Base-by-base conservation (phyloP, 495 filamentous ascomycete species). In the Neurospora discreta region DNA sequence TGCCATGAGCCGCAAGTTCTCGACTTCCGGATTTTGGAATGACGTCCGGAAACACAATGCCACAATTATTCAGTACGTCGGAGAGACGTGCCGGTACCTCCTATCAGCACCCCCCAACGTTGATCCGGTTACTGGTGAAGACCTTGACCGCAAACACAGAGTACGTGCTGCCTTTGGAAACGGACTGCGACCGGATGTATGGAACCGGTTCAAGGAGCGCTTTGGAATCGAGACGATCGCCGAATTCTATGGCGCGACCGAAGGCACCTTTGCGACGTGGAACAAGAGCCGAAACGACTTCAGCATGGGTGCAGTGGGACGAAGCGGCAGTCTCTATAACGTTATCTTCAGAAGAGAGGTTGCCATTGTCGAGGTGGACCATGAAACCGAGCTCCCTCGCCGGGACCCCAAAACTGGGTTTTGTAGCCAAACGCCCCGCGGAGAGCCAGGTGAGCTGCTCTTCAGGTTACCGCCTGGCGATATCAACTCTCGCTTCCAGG, bases 171-270 rank as follows among this genome's bases (percentile, higher is more conserved):
- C 93, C 1, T 92, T 95, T 71, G 95, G 95, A 10, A 99, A 99
- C 76, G 95, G 95, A 18, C 82, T 99, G 33, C 89, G 95, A 0
- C 94, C 95, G 0, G 95, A 99, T 76, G 89, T 98, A 39, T 99
- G 95, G 95, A 87, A 91, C 18, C 82, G 82, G 2, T 95, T 99
- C 82, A 93, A 94, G 79, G 85, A 91, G 42, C 93, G 95, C 68
- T 99, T 97, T 80, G 89, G 88, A 42, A 91, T 99, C 71, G 83
- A 89, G 11, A 89, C 87, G 0, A 89, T 99, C 71, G 89, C 85
- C 68, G 95, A 99, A 78, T 97, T 99, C 81, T 99, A 98, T 79
- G 90, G 89, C 33, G 87, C 94, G 0, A 98, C 95, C 0, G 95
- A 99, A 80, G 93, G 91, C 15, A 85, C 86, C 15, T 82, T 84